These are phyloP conservation scores for Rhazya stricta DNA, from an alignment of 257 asterid genomes.

Conservation along the genomic window DNA sequence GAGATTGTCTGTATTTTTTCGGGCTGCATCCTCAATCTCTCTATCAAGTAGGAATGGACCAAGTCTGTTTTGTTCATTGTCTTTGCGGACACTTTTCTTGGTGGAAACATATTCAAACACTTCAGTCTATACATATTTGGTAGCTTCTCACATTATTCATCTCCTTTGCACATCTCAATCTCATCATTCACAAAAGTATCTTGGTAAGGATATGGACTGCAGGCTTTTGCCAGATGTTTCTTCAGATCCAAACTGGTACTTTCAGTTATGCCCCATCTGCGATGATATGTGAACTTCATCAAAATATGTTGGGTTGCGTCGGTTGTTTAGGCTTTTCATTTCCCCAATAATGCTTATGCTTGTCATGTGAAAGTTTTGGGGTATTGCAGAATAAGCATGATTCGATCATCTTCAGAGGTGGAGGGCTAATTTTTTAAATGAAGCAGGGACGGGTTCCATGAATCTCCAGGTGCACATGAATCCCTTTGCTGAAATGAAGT, in stretches of 20 bases:
- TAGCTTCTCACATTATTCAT: constrained; percentile 10
- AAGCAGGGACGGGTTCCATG: not conserved
- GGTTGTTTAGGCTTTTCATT: constrained; percentile 9
- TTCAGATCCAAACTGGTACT: constrained; percentile 18
- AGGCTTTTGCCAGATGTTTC: constrained; percentile 13
- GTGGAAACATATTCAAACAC: constrained; percentile 9
- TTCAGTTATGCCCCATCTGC: constrained; percentile 6
- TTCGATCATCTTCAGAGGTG: constrained; percentile 14
- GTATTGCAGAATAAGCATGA: constrained; percentile 11
- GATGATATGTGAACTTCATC: constrained; percentile 14
- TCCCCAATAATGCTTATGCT: constrained; percentile 15
- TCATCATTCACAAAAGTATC: constrained; percentile 10
- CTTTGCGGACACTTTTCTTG: not conserved
- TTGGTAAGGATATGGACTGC: constrained; percentile 16
- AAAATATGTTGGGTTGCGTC: constrained; percentile 3
- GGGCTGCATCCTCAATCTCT: constrained; percentile 2
- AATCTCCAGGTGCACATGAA: constrained; percentile 5
- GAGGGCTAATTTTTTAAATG: not conserved
- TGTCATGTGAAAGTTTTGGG: constrained; percentile 17
- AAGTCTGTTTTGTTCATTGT: not conserved
- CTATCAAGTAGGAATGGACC: constrained; percentile 14
- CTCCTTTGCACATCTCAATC: constrained; percentile 14
- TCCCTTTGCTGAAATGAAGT: not conserved
- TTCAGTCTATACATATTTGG: constrained; percentile 17
- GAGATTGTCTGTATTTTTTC: constrained; percentile 4